Conservation (phyloP, 1,284 basidiomycete species). For the Calocybe gambosa region DNA sequence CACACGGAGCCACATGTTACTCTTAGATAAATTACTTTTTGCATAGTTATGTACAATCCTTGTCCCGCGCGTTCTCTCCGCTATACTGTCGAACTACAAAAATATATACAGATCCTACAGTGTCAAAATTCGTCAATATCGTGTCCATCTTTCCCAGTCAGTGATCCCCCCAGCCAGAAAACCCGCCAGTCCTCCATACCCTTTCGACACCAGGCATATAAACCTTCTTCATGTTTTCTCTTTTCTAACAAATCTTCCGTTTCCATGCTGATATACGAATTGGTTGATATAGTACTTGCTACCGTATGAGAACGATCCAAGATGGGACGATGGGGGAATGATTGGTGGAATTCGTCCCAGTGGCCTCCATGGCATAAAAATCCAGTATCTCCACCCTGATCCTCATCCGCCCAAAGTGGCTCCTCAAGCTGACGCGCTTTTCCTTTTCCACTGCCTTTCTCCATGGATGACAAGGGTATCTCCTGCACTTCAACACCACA, state of each 20-base stretch:
- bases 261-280: constrained; percentile 44
- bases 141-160: constrained; percentile 22
- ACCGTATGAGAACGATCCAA: constrained; percentile 36
- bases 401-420: constrained; percentile 46
- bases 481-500: constrained; percentile 70
- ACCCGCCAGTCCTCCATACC: constrained; percentile 67
- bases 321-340: constrained; percentile 27
- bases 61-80: background rate
- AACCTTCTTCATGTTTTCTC: constrained; percentile 49
- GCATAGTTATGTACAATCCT: constrained; percentile 4
- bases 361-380: constrained; percentile 61
- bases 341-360: constrained; percentile 52
- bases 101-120: background rate
- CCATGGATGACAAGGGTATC: constrained; percentile 36
- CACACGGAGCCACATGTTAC: constrained; percentile 5
- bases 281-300: constrained; percentile 35
- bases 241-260: constrained; percentile 41
- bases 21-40: constrained; percentile 10
- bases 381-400: constrained; percentile 60
- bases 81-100: background rate
- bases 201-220: constrained; percentile 70
- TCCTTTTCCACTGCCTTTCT: constrained; percentile 37
- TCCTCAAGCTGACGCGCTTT: constrained; percentile 36
- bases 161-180: constrained; percentile 68
- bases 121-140: constrained; percentile 10